Conservation (phyloP, 345 rosid species). For the Stellera chamaejasme region DNA sequence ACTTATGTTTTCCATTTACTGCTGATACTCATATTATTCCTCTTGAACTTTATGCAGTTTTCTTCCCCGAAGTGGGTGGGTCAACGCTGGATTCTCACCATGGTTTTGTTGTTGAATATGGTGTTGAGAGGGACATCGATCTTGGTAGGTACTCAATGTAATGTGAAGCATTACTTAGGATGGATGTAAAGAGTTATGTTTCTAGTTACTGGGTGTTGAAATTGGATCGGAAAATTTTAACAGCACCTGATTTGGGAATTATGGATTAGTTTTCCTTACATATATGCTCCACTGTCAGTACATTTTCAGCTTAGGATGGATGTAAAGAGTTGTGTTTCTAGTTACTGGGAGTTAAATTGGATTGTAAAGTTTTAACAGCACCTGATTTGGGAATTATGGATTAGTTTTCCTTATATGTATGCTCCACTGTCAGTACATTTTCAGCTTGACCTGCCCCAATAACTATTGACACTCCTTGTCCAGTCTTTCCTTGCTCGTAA, state of each 20-base stretch:
- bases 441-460: no score
- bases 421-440: no score
- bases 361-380: no score
- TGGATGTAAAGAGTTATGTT: background rate
- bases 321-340: background rate
- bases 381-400: no score
- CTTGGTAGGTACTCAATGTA: conserved; percentile 52
- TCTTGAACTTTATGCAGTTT: conserved; percentile 36
- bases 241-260: no score
- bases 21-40: background rate
- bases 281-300: no score
- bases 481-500: background rate
- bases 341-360: no score
- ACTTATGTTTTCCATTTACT: background rate
- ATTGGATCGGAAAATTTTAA: no score
- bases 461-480: background rate
- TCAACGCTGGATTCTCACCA: conserved; percentile 90
- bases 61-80: conserved; percentile 88
- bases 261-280: no score
- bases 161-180: background rate
- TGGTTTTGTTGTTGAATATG: conserved; percentile 96
- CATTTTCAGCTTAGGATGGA: background rate
- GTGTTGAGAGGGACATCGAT: conserved; percentile 74
- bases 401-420: no score
- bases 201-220: no score